phyloP scores from a whole-genome alignment of 169 alveolate genomes.

The Babesia sp. region DNA sequence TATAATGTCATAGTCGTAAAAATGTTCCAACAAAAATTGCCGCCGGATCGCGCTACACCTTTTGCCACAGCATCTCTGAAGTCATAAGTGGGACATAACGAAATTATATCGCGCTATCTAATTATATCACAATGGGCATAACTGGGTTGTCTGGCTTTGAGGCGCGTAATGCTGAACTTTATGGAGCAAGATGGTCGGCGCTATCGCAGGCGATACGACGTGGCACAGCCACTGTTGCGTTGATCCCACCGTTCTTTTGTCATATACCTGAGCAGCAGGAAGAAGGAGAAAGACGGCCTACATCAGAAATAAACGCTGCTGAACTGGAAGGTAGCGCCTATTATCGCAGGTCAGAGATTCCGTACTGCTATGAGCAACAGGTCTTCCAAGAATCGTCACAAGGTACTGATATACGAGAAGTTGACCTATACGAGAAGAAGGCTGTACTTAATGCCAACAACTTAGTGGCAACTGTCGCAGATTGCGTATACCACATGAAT shows the following conservation, averaged over 20 bases:
- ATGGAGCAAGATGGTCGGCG: slow-evolving; percentile 44
- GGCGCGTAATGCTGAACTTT: slow-evolving; percentile 37
- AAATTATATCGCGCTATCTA: too few species aligned
- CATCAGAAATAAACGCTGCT: not conserved
- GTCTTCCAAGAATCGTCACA: not conserved
- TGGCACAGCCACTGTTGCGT: slow-evolving; percentile 4
- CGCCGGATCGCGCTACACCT: too few species aligned
- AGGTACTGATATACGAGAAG: not conserved
- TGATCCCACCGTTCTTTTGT: slow-evolving; percentile 51
- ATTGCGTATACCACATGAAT: slow-evolving; percentile 11
- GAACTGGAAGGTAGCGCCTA: slow-evolving; percentile 19
- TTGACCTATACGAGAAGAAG: slow-evolving; percentile 15
- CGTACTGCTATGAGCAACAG: slow-evolving; percentile 16
- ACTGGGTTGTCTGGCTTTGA: slow-evolving; percentile 13
- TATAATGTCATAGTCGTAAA: too few species aligned
- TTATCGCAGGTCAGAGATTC: slow-evolving; percentile 15
- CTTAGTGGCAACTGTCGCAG: slow-evolving; percentile 9
- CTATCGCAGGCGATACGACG: slow-evolving; percentile 24
- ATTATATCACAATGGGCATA: too few species aligned
- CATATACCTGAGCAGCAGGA: slow-evolving; percentile 46
- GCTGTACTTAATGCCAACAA: slow-evolving; percentile 15
- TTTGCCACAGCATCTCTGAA: too few species aligned
- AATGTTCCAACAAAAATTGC: too few species aligned
- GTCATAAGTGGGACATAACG: too few species aligned
- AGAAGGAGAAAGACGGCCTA: not conserved